Conservation (phyloP, 2,329 filamentous ascomycete species). For the Ceratocystis destructans region DNA sequence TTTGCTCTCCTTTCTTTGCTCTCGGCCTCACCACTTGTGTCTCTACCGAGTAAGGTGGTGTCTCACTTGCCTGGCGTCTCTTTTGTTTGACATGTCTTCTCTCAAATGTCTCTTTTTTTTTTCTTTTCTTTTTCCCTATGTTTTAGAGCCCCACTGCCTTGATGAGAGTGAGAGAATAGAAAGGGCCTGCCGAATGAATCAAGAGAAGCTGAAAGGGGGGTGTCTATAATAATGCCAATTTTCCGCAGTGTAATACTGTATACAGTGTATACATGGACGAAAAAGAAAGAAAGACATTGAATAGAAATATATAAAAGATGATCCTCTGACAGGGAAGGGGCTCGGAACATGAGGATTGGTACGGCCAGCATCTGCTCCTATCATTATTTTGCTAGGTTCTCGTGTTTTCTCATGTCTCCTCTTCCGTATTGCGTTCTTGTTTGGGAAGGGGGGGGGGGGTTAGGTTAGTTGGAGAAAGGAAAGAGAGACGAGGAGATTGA, state of each 20-base stretch:
- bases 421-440: not conserved
- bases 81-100: constrained; percentile 3
- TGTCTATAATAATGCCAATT: not conserved
- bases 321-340: not conserved
- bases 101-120: not conserved
- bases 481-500: not conserved
- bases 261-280: not conserved
- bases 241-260: not conserved
- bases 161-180: not conserved
- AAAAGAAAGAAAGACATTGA: not conserved
- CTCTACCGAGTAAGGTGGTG: not conserved
- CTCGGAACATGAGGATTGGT: not conserved
- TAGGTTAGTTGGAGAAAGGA: not conserved
- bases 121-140: too few species aligned
- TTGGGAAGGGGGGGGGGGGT: not conserved
- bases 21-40: not conserved
- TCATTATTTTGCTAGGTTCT: not conserved
- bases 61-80: not conserved
- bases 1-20: not conserved
- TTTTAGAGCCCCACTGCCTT: not conserved
- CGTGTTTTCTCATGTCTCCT: not conserved
- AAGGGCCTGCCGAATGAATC: not conserved
- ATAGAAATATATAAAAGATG: not conserved
- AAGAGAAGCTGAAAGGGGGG: not conserved
- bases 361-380: not conserved